Evolutionary conservation across 139 green algal species (phyloP), one percentile per base, ranked within the genome.

Genomic region (Chlamydomonas sphaeroides): DNA sequence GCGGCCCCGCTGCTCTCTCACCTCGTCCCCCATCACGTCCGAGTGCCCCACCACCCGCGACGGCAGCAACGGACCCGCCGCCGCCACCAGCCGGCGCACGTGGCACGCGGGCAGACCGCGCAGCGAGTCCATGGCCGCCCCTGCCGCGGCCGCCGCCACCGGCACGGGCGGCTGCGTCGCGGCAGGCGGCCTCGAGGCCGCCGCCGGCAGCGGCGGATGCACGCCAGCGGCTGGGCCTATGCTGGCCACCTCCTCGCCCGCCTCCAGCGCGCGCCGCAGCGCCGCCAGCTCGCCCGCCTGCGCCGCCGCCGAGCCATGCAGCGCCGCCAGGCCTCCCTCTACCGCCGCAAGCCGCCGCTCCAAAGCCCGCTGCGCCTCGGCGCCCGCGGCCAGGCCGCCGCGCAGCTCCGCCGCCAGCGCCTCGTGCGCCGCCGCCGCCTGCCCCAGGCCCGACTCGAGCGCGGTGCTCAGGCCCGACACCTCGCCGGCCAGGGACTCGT

Each of bases 21-120:
- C 45, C 57, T 80, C 39, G 38, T 80, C 74, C 30, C 59, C 74
- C 7, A 45, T 21, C 15, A 80, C 74, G 28, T 17, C 30, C 30
- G 74, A 71, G 30, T 80, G 74, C 18, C 30, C 53, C 53, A 14
- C 25, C 57, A 80, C 57, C 25, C 74, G 59, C 28, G 74, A 39
- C 39, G 57, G 1, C 74, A 80, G 41, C 59, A 80, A 18, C 74
- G 74, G 74, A 59, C 74, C 74, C 59, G 74, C 74, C 3, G 59
- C 59, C 30, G 74, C 74, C 59, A 26, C 59, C 59, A 80, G 2
- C 3, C 74, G 74, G 10, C 59, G 59, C 21, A 45, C 32, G 57
- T 80, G 59, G 30, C 74, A 80, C 14, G 74, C 38, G 14, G 74
- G 56, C 39, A 80, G 57, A 1, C 74, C 59, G 18, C 61, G 74